Percentiles rank a stretch among this genome's conserved stretches.
phyloP scores from a whole-genome alignment of 1,284 basidiomycete species.

The Phellopilus nigrolimitatus region DNA sequence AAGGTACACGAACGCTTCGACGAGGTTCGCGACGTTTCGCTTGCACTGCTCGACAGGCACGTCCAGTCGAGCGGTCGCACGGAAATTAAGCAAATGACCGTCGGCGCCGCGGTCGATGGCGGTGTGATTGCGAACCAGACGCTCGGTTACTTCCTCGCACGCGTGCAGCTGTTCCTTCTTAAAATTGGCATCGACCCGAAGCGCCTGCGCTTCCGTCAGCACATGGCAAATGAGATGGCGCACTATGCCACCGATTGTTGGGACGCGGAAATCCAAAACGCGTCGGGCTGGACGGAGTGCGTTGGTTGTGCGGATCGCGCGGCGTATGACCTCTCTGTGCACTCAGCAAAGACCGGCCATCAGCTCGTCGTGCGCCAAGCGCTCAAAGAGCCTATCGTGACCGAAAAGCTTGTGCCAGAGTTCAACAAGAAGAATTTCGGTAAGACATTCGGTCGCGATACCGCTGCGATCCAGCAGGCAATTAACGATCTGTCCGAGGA shows the following conservation, averaged over 20 bases:
- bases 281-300: conserved; percentile 97
- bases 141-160: conserved; percentile 93
- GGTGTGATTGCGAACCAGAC: conserved; percentile 96
- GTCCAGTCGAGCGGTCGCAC: conserved; percentile 79
- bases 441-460: conserved; percentile 87
- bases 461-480: conserved; percentile 65
- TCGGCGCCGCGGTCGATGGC: conserved; percentile 86
- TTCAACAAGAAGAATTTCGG: conserved; percentile 90
- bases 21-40: conserved; percentile 73
- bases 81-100: conserved; percentile 60
- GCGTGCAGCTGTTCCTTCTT: conserved; percentile 87
- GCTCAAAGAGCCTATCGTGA: conserved; percentile 75
- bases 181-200: conserved; percentile 91
- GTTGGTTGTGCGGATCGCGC: conserved; percentile 99
- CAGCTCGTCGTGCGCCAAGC: conserved; percentile 80
- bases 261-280: conserved; percentile 97
- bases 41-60: conserved; percentile 80
- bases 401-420: conserved; percentile 69
- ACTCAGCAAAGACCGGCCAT: conserved; percentile 59
- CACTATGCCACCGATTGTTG: conserved; percentile 99
- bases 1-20: conserved; percentile 85
- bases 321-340: conserved; percentile 83
- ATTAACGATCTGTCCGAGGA: conserved; percentile 70
- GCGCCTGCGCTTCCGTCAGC: conserved; percentile 90
- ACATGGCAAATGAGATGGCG: conserved; percentile 98